Base-by-base conservation (phyloP, 768 basidiomycete species). In the Pleurotus eryngii region DNA sequence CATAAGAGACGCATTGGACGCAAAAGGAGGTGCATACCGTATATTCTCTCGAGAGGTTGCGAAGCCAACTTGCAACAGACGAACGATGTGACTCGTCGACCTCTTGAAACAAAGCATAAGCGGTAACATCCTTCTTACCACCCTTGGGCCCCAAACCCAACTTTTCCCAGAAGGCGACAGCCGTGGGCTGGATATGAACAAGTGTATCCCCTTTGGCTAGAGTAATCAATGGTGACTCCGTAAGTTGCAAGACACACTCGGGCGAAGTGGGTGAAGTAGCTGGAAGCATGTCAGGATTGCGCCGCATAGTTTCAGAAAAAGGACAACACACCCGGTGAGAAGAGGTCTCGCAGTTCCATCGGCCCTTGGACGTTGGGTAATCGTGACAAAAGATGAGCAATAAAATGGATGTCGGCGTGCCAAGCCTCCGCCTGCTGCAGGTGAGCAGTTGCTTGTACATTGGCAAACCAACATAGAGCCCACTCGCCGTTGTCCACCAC, bases 151-250 rank as follows among this genome's bases (percentile, higher is more conserved):
- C 76, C 45, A 95, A 66, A 0, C 89, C 90, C 11, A 93, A 77
- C 67, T 92, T 94, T 62, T 90, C 87, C 92, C 92, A 94, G 68
- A 93, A 94, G 2, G 86, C 79, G 20, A 94, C 65, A 0, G 90
- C 87, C 3, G 89, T 70, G 1, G 90, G 86, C 12, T 83, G 68
- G 15, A 90, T 68, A 42, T 91, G 84, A n/a, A 94, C 74, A 24
- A 91, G 69, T 3, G 82, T 78, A 38, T 86, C 85, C 2, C 82
- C 81, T 64, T 90, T 90, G 2, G 81, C 85, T 26, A 90, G 76
- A 0, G 85, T 75, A 9, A 94, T 66, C 73, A 81, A 75, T 0
- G 90, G 89, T 1, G 79, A 66, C 6, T 82, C 77, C 55, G 85
- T 65, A 1, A 67, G 64, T 48, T 67, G 67, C 0, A 67, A 45